These are phyloP conservation scores for Aspergillus sp. DNA, from an alignment of 2,329 filamentous ascomycete species.

Conservation along the genomic window DNA sequence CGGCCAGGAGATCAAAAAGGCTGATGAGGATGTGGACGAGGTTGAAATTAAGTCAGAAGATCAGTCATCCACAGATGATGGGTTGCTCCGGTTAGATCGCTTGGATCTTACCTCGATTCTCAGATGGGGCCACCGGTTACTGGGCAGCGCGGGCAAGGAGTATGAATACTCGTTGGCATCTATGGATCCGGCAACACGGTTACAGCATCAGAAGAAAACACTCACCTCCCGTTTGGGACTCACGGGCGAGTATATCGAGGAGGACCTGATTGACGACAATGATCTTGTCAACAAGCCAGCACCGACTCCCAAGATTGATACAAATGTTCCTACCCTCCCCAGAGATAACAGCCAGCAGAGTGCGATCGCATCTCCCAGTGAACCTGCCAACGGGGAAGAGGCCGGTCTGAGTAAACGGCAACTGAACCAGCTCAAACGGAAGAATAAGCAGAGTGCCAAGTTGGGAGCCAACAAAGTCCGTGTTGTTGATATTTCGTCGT, in stretches of 20 bases:
- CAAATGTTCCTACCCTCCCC: conserved; percentile 36
- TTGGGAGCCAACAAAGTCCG: conserved; percentile 83
- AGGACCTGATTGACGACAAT: conserved; percentile 64
- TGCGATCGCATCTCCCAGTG: conserved; percentile 42
- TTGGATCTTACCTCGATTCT: conserved; percentile 76
- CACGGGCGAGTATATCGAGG: conserved; percentile 74
- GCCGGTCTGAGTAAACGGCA: conserved; percentile 80
- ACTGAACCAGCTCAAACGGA: conserved; percentile 88
- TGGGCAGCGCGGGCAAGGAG: conserved; percentile 72
- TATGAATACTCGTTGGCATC: conserved; percentile 78
- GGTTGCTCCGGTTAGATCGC: conserved; percentile 60
- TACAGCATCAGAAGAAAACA: conserved; percentile 85
- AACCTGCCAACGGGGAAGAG: conserved; percentile 54
- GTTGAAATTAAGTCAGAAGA: conserved; percentile 36
- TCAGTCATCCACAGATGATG: conserved; percentile 44
- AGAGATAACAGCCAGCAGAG: conserved; percentile 41
- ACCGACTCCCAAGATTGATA: conserved; percentile 45
- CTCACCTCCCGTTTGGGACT: conserved; percentile 75
- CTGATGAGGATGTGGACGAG: conserved; percentile 46
- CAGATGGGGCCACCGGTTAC: conserved; percentile 72
- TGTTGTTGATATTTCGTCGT: conserved; percentile 72
- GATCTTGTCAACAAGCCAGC: conserved; percentile 51
- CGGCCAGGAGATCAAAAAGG: conserved; percentile 41
- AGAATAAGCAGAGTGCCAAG: conserved; percentile 83
- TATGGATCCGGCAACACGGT: conserved; percentile 71